A percentile compares a stretch with the other conserved stretches of the same genome.
phyloP scores from a whole-genome alignment of 2,329 filamentous ascomycete species.

The Aspergillus tubingensis region DNA sequence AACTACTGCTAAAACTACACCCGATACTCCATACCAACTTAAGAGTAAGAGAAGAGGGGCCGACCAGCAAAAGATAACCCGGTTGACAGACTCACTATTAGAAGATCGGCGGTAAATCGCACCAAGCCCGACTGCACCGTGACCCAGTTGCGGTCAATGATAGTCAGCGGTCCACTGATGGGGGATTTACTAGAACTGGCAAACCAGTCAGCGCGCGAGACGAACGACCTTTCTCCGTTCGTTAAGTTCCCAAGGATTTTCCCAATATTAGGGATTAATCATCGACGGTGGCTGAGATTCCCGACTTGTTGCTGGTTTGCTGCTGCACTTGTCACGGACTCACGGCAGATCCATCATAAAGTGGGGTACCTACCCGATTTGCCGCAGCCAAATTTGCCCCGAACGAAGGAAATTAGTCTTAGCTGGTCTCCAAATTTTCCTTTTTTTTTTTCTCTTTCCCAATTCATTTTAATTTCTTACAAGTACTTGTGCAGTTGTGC shows the following conservation, averaged over 20 bases:
- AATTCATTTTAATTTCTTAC: background rate
- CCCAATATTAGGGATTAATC: slow-evolving; percentile 1
- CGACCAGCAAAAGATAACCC: slow-evolving; percentile 4
- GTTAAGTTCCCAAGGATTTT: background rate
- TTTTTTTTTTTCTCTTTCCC: background rate
- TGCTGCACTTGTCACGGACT: slow-evolving; percentile 9
- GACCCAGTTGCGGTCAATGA: slow-evolving; percentile 5
- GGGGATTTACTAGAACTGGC: slow-evolving; percentile 1
- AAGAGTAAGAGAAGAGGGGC: background rate
- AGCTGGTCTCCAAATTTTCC: slow-evolving; percentile 3
- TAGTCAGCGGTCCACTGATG: slow-evolving; percentile 8
- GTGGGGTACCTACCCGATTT: slow-evolving; percentile 12
- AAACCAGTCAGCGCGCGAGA: background rate
- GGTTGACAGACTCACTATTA: slow-evolving; percentile 10
- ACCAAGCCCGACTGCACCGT: slow-evolving; percentile 6
- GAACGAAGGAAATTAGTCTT: background rate
- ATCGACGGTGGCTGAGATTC: slow-evolving; percentile 1
- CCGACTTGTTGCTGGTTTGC: background rate
- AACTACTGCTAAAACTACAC: too few relatives aligned
- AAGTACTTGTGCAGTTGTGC: too few relatives aligned
- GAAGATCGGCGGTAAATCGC: slow-evolving; percentile 9
- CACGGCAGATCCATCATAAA: slow-evolving; percentile 14
- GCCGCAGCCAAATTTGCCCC: slow-evolving; percentile 6
- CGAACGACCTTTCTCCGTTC: background rate
- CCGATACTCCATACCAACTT: too few relatives aligned